A percentile compares a stretch with the other conserved stretches of the same genome.
Conservation (phyloP, 306 rosid genomes). For the Vigna nakashimae region DNA sequence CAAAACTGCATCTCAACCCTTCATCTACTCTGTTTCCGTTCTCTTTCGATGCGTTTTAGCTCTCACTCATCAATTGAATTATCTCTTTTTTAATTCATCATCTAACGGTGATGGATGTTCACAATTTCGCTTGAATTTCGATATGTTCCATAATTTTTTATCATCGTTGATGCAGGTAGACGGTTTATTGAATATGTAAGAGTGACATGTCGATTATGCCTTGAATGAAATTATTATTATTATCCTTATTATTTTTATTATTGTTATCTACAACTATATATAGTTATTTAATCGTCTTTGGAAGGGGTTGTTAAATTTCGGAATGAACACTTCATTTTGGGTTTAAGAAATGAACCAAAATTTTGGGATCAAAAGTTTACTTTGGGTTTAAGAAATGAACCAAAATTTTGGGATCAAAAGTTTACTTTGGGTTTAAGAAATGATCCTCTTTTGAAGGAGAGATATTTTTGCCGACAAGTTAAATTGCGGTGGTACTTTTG, state of each 20-base stretch:
- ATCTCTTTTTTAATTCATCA: background rate
- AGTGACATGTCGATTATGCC: conserved; percentile 1
- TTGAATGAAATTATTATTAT: background rate
- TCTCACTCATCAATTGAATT: background rate
- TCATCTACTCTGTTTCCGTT: background rate
- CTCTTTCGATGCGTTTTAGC: background rate
- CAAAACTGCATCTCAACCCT: background rate
- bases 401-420: background rate
- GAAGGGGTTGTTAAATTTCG: conserved; percentile 8
- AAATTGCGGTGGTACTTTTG: background rate
- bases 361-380: background rate
- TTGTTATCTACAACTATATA: background rate
- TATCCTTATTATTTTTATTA: background rate
- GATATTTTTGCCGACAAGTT: background rate
- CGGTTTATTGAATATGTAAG: background rate
- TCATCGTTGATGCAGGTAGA: background rate
- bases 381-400: conserved; percentile 20
- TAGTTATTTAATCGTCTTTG: background rate
- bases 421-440: conserved; percentile 14
- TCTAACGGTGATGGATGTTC: background rate
- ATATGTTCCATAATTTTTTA: conserved; percentile 1
- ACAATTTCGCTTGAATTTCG: conserved; percentile 28
- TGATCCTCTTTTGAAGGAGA: background rate
- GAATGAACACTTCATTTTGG: background rate
- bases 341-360: background rate